Evolutionary conservation across 495 filamentous ascomycete genomes (phyloP).

Genomic region (Trypethelium eluteriae): DNA sequence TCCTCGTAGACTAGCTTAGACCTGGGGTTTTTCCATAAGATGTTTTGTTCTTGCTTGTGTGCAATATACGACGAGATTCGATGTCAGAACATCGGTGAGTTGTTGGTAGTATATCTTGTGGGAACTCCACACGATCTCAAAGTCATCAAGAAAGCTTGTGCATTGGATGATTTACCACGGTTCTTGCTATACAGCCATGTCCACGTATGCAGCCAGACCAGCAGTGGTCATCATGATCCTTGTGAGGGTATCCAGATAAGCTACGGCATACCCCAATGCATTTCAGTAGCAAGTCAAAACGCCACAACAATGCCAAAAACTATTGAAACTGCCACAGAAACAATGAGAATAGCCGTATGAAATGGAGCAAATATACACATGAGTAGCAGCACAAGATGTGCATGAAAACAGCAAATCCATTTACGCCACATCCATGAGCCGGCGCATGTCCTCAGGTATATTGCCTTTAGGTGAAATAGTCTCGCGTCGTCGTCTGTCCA

Average conservation of each 20-base stretch:
- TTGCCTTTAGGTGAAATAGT: constrained; percentile 3
- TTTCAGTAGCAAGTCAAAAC: not conserved
- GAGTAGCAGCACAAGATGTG: not conserved
- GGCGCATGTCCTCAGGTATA: constrained; percentile 5
- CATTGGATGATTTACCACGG: not conserved
- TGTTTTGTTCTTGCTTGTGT: no score
- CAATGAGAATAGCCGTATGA: not conserved
- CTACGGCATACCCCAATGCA: not conserved
- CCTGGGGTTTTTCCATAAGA: no score
- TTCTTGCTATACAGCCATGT: not conserved
- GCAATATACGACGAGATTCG: no score
- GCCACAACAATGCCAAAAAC: not conserved
- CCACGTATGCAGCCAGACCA: not conserved
- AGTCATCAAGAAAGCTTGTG: not conserved
- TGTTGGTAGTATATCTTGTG: no score
- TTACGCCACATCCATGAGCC: not conserved
- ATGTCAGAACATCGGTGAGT: no score
- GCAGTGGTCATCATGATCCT: not conserved
- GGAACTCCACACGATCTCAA: not conserved
- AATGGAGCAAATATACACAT: not conserved
- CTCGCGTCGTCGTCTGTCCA: not conserved
- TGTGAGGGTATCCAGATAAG: not conserved
- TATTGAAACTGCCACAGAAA: not conserved
- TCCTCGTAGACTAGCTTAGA: no score
- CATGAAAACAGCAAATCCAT: not conserved